phyloP scores from a whole-genome alignment of 2,329 filamentous ascomycete species.

The Clarireedia sp. region DNA sequence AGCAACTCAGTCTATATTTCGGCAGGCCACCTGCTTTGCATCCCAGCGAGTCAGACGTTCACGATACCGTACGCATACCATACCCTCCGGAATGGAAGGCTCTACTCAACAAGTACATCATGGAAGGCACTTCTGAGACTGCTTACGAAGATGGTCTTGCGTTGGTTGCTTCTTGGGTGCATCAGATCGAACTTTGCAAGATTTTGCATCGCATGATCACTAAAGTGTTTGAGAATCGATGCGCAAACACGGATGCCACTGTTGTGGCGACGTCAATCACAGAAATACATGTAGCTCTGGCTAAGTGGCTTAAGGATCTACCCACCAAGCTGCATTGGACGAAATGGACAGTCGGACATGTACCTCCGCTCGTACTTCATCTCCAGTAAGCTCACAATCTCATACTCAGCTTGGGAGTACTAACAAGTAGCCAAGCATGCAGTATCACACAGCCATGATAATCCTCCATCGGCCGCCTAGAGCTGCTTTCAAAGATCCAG shows the following conservation, averaged over 20 bases:
- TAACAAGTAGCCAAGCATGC: conserved; percentile 28
- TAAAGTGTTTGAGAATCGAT: conserved; percentile 42
- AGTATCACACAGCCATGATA: conserved; percentile 44
- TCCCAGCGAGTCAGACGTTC: conserved; percentile 41
- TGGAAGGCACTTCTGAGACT: conserved; percentile 36
- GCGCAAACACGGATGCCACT: conserved; percentile 33
- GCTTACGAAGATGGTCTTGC: conserved; percentile 40
- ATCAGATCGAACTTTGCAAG: conserved; percentile 41
- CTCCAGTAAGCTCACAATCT: conserved; percentile 31
- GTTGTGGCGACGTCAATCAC: conserved; percentile 36
- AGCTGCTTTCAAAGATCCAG: conserved; percentile 35
- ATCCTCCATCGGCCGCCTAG: conserved; percentile 42
- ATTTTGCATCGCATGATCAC: conserved; percentile 43
- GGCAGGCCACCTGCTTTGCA: conserved; percentile 43
- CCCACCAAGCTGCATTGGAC: conserved; percentile 43
- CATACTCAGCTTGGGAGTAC: neutral
- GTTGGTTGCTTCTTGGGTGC: conserved; percentile 38
- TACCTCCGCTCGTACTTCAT: conserved; percentile 40
- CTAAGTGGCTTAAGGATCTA: conserved; percentile 39
- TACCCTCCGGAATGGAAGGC: conserved; percentile 42
- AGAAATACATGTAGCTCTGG: conserved; percentile 39
- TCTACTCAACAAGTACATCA: conserved; percentile 41
- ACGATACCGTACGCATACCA: conserved; percentile 40
- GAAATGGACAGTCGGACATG: conserved; percentile 40
- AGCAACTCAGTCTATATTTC: conserved; percentile 44